Conservation (phyloP, 805 yeast genomes). For the Metschnikowia rubicola region DNA sequence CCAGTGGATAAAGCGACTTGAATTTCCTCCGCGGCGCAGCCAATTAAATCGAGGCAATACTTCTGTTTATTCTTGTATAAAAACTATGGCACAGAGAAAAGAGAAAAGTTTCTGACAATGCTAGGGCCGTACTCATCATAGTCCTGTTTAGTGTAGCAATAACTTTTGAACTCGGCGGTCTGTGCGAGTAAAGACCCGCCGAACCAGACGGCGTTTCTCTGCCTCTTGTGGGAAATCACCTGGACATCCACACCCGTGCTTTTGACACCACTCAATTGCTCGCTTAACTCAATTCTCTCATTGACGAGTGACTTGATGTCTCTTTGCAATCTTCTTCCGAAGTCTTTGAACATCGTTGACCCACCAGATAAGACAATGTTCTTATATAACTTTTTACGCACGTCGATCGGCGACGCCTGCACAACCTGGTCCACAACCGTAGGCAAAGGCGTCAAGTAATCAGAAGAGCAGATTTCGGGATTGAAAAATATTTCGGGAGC, state of each 20-base stretch:
- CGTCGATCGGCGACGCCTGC: slow-evolving; percentile 95
- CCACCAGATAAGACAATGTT: slow-evolving; percentile 97
- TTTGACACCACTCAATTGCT: slow-evolving; percentile 66
- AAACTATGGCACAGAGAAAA: slow-evolving; percentile 78
- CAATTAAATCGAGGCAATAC: neutral
- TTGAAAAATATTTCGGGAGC: slow-evolving; percentile 99
- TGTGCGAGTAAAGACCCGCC: slow-evolving; percentile 97
- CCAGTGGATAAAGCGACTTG: too few species aligned
- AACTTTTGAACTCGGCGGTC: slow-evolving; percentile 92
- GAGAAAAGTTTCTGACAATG: slow-evolving; percentile 93
- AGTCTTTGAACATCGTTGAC: slow-evolving; percentile 97
- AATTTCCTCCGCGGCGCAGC: too few species aligned
- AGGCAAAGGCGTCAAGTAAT: slow-evolving; percentile 93
- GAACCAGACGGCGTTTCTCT: slow-evolving; percentile 98
- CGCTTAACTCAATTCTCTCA: slow-evolving; percentile 81
- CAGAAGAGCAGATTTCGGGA: slow-evolving; percentile 95
- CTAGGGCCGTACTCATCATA: slow-evolving; percentile 98
- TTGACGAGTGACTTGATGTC: slow-evolving; percentile 85
- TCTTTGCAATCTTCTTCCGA: slow-evolving; percentile 95
- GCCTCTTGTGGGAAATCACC: slow-evolving; percentile 95
- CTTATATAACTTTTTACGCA: slow-evolving; percentile 91
- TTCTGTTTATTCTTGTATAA: neutral
- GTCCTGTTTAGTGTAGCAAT: slow-evolving; percentile 95
- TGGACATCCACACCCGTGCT: slow-evolving; percentile 95
- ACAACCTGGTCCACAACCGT: slow-evolving; percentile 93